Percentiles rank a stretch among this genome's conserved stretches.
Evolutionary conservation across 129 eudicot genomes (phyloP).

Genomic region (Saussurea involucrata): DNA sequence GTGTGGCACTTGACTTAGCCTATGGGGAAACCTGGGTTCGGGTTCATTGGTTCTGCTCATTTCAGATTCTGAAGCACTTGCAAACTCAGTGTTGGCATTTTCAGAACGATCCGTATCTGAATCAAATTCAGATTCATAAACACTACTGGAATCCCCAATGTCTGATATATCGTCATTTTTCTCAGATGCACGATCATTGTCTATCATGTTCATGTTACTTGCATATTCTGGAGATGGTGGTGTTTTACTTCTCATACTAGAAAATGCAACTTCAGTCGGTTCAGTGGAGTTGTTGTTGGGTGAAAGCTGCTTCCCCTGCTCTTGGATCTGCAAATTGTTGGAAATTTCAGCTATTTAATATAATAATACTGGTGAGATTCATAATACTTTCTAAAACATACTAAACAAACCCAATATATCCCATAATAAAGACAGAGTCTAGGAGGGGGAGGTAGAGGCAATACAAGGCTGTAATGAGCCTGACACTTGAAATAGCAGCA

Average conservation of each 20-base stretch:
- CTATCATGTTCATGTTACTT: not conserved
- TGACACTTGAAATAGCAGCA: too few relatives aligned
- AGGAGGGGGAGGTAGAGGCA: too few relatives aligned
- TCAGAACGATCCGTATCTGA: conserved; percentile 2
- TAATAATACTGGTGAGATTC: too few relatives aligned
- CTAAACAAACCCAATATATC: too few relatives aligned
- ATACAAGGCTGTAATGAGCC: too few relatives aligned
- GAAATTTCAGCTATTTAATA: conserved; percentile 19
- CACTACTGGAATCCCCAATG: conserved; percentile 48
- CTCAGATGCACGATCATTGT: conserved; percentile 7
- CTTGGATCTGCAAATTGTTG: conserved; percentile 17
- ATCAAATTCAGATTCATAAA: not conserved
- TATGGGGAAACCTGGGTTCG: conserved; percentile 8
- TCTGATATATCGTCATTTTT: conserved; percentile 37
- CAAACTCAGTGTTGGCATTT: conserved; percentile 5
- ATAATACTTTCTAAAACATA: too few relatives aligned
- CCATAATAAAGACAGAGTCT: too few relatives aligned
- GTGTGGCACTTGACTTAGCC: not conserved
- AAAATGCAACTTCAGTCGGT: not conserved
- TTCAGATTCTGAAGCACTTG: conserved; percentile 13
- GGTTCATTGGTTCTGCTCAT: conserved; percentile 6
- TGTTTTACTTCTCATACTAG: conserved; percentile 13
- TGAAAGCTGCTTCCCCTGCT: conserved; percentile 1
- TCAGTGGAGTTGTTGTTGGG: conserved; percentile 17
- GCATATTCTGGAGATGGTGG: conserved; percentile 5